phyloP scores from a whole-genome alignment of 176 grass and related monocot species.

The maize (Zea mays) region Zm-B73-REFERENCE-NAM-5.0 NC_050099.1:135893501-135894000 shows the following conservation, averaged over 20 bases:
- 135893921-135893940: conserved; percentile 27
- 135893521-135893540: no score
- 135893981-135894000: background rate
- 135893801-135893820: background rate
- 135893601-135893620: background rate
- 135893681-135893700: conserved; percentile 2
- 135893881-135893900: background rate
- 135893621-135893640: no score
- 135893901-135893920: conserved; percentile 16
- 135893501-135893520: no score
- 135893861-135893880: background rate
- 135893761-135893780: conserved; percentile 13
- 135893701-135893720: no score
- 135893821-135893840: conserved; percentile 35
- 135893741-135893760: conserved; percentile 36
- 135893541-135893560: no score
- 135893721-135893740: background rate
- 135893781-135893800: conserved; percentile 26
- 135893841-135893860: background rate
- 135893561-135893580: no score
- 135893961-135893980: background rate
- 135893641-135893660: conserved; percentile 26
- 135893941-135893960: conserved; percentile 16
- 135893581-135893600: background rate
- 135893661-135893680: background rate